Evolutionary conservation across 306 rosid species (phyloP), one percentile per base, ranked within the genome.

Genomic region (Glycine soja): DNA sequence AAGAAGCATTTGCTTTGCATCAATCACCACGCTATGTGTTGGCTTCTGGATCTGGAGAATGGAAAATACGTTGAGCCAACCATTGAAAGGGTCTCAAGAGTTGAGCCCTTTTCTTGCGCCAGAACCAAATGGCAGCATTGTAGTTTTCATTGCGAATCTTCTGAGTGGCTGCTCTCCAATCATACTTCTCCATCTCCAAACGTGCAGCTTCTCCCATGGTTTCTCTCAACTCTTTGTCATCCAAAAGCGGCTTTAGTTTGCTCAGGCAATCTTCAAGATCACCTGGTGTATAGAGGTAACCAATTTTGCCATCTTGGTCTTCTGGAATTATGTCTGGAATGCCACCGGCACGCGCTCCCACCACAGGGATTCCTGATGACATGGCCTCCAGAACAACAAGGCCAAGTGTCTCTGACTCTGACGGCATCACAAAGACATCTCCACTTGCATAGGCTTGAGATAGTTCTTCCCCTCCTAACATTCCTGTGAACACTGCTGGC

Each of bases 401-500:
- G 6, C 99, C 97, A 3, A 96, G 97, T 38, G 99, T 96, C 87
- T 96, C 99, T 0, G 98, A 96, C 83, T 93, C 99, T 3, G 99
- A 93, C 11, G 99, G 99, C 99, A 96, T 96, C 67, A 90, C 89
- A 43, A 96, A 96, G 11, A 96, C 94, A 48, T 96, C 99, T 0
- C 98, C 94, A 11, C 97, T 96, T 24, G 98, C 97, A 79, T 92
- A 96, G 19, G 99, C 97, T 83, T 92, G 92, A 8, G 99, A 96
- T 57, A 96, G 88, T 76, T 93, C 99, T 80, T 96, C 98, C 13
- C 99, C 99, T 66, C 91, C 89, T 57, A 96, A 79, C 99, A 96
- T 96, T 47, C 99, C 99, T 3, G 99, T 96, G 87, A 96, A 96
- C 18, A 96, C 97, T 52, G 86, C 98, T 7, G 99, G 94, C 97